Evolutionary conservation across 2,329 filamentous ascomycete species (phyloP), one percentile per base, ranked within the genome.

Genomic region (Xylaria sp.): DNA sequence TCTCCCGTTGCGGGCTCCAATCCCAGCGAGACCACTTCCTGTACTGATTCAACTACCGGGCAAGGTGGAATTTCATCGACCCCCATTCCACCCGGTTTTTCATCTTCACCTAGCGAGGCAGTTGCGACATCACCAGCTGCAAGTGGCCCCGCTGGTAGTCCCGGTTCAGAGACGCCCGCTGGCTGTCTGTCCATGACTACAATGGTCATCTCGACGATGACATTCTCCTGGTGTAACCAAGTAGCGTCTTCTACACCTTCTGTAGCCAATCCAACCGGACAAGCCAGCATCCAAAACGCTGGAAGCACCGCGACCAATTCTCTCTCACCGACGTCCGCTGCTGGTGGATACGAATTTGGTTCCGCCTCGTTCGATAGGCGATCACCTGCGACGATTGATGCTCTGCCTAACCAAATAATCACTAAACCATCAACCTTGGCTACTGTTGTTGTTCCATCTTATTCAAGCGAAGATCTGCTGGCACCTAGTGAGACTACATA

Each of bases 211-310:
- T 68, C 63, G 8, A 71, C 71, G 23, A 68, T 65, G 54, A 73
- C 70, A 2, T 72, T 73, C 45, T 71, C 71, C 7, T 74, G 72
- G 72, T 74, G 72, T 62, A 70, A 63, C 54, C 67, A 71, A 57
- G 66, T 72, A 25, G 67, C 67, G 38, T 61, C 70, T n/a, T 50
- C 64, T 9, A 55, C 64, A 35, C 61, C 65, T 9, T 28, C 49
- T 28, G 57, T 15, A 50, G 51, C 42, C 19, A 63, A 47, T 19
- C 40, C 42, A 35, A 67, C 64, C 2, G 61, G 47, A 4, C 57
- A 46, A 43, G 28, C 51, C 31, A 59, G 60, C 46, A 52, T 50
- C 42, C 50, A 55, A 21, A 62, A 63, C 46, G 53, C 43, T 15
- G 53, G 40, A 17, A 54, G 45, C 25, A 21, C 40, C 14, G 25